phyloP scores from a whole-genome alignment of 495 filamentous ascomycete genomes.

The Penicillium coprophilum region DNA sequence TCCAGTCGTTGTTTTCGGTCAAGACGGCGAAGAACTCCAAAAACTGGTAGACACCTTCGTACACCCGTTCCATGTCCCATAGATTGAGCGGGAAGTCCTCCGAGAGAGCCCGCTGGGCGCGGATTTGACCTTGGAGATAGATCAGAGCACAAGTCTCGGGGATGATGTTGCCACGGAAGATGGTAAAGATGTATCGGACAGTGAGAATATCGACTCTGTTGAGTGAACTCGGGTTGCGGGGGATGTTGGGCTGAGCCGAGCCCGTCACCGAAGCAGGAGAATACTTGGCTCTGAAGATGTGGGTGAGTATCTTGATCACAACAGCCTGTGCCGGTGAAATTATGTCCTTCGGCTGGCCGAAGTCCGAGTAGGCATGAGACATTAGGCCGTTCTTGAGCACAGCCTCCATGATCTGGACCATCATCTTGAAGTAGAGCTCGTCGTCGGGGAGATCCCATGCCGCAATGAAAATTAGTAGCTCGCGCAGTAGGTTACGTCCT shows the following conservation, averaged over 20 bases:
- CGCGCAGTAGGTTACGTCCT: slow-evolving; percentile 81
- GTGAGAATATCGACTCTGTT: slow-evolving; percentile 63
- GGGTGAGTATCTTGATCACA: slow-evolving; percentile 81
- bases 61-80: slow-evolving; percentile 94
- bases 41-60: slow-evolving; percentile 87
- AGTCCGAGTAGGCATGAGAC: slow-evolving; percentile 85
- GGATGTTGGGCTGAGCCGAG: slow-evolving; percentile 35
- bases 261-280: slow-evolving; percentile 52
- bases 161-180: slow-evolving; percentile 87
- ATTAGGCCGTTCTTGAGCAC: slow-evolving; percentile 84
- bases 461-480: slow-evolving; percentile 92
- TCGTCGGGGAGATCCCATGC: slow-evolving; percentile 93
- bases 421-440: slow-evolving; percentile 90
- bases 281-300: slow-evolving; percentile 77
- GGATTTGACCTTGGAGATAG: slow-evolving; percentile 87
- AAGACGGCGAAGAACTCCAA: slow-evolving; percentile 92
- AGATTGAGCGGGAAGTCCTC: slow-evolving; percentile 90
- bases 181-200: slow-evolving; percentile 85
- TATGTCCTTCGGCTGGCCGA: slow-evolving; percentile 89
- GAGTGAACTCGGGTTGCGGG: slow-evolving; percentile 36
- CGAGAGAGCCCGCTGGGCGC: slow-evolving; percentile 59
- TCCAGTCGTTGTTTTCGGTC: slow-evolving; percentile 70
- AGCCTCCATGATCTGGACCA: slow-evolving; percentile 90
- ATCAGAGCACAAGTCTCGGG: slow-evolving; percentile 92
- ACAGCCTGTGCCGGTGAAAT: slow-evolving; percentile 93